Evolutionary conservation across 306 rosid genomes (phyloP).

Genomic region (Prunus mume): DNA sequence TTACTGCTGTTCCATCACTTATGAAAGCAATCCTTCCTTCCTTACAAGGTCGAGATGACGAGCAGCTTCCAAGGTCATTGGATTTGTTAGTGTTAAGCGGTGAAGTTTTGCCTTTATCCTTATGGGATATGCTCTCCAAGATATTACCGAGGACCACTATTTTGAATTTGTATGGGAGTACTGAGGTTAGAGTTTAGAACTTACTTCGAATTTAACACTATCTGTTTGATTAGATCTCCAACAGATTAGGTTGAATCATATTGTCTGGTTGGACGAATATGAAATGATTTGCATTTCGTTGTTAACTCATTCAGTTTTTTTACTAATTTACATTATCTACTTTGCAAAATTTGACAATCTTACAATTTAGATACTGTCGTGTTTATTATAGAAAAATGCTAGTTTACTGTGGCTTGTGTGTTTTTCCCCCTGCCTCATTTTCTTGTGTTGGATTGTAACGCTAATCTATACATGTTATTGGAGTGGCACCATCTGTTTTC

Average conservation of each 20-base stretch:
- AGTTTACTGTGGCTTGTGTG: accelerated
- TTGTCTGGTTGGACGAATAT: not conserved
- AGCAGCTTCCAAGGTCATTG: slow-evolving; percentile 40
- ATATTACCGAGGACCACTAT: slow-evolving; percentile 67
- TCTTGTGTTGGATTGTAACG: no score
- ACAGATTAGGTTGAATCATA: not conserved
- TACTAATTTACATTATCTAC: not conserved
- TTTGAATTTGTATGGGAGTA: slow-evolving; percentile 87
- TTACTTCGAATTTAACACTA: not conserved
- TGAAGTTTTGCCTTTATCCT: slow-evolving; percentile 58
- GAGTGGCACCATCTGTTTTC: not conserved
- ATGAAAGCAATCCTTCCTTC: slow-evolving; percentile 75
- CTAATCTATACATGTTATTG: no score
- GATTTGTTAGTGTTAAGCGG: slow-evolving; percentile 84
- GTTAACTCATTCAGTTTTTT: not conserved
- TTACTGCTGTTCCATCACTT: slow-evolving; percentile 80
- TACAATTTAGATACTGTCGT: not conserved
- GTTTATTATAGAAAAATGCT: no score
- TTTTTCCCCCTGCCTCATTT: no score
- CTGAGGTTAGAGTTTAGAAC: slow-evolving; percentile 57
- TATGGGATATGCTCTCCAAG: slow-evolving; percentile 63
- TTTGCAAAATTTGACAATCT: not conserved
- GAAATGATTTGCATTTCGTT: not conserved
- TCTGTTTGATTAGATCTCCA: slow-evolving; percentile 7
- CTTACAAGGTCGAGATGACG: slow-evolving; percentile 33